A percentile compares a stretch with the other conserved stretches of the same genome.
Evolutionary conservation across 164 flowering plant species (phyloP).

Genomic region (Hamamelis virginiana): DNA sequence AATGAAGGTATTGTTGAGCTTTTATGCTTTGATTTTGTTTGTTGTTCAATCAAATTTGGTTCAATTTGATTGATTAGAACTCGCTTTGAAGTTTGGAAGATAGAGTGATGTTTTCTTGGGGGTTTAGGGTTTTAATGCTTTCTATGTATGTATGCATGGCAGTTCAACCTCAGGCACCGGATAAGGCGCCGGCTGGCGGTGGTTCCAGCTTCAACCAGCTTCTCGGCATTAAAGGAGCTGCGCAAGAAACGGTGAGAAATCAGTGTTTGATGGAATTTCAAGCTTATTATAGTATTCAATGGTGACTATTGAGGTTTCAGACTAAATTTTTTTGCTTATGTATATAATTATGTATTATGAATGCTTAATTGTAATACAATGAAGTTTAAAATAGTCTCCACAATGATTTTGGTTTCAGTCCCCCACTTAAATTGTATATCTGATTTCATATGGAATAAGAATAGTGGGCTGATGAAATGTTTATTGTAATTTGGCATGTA

Average conservation of each 20-base stretch:
- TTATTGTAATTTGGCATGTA: too few species aligned
- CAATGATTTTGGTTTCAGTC: too few species aligned
- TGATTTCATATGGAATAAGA: too few species aligned
- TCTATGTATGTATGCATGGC: constrained; percentile 15
- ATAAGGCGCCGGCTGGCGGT: constrained; percentile 57
- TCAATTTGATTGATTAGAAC: neutral
- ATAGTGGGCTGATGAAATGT: too few species aligned
- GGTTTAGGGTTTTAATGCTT: neutral
- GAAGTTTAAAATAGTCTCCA: too few species aligned
- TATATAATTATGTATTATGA: too few species aligned
- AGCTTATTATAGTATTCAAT: too few species aligned
- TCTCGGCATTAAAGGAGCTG: constrained; percentile 93
- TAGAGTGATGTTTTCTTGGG: neutral
- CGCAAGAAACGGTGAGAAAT: constrained; percentile 71
- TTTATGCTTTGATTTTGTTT: neutral
- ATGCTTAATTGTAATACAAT: too few species aligned
- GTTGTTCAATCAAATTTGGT: neutral
- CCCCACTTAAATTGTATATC: too few species aligned
- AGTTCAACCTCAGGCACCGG: constrained; percentile 63
- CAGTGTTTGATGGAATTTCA: neutral
- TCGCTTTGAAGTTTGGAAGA: neutral
- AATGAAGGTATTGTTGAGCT: constrained; percentile 47
- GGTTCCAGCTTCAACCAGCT: constrained; percentile 89
- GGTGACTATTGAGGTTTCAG: too few species aligned
- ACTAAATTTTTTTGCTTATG: too few species aligned